Evolutionary conservation across 1,284 basidiomycete genomes (phyloP).

Genomic region (Ganoderma lucidum): DNA sequence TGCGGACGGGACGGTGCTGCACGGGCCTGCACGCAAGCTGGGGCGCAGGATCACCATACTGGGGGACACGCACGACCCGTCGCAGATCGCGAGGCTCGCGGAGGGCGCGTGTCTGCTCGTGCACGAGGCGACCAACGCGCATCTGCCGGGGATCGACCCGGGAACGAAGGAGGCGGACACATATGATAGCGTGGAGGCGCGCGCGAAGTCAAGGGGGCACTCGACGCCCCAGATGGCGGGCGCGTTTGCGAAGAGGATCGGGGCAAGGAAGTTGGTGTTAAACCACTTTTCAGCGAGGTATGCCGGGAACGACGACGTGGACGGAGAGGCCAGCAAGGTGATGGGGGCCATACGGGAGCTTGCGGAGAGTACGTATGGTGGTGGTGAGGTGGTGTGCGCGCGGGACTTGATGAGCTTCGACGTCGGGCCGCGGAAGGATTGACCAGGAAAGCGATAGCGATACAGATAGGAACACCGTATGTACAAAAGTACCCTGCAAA

Average conservation of each 20-base stretch:
- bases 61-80: conserved; percentile 85
- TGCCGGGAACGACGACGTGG: conserved; percentile 50
- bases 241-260: conserved; percentile 75
- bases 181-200: conserved; percentile 67
- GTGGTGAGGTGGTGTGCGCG: conserved; percentile 68
- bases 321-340: conserved; percentile 53
- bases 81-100: conserved; percentile 64
- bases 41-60: conserved; percentile 83
- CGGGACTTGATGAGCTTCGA: conserved; percentile 77
- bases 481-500: conserved; percentile 16
- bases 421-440: conserved; percentile 45
- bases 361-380: conserved; percentile 59
- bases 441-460: conserved; percentile 16
- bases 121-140: conserved; percentile 94
- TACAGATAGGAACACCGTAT: conserved; percentile 24
- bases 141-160: conserved; percentile 74
- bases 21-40: conserved; percentile 71
- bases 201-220: conserved; percentile 85
- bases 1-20: conserved; percentile 79
- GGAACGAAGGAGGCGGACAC: conserved; percentile 65
- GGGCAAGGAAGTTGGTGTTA: conserved; percentile 74
- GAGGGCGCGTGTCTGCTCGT: conserved; percentile 71
- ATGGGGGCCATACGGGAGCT: conserved; percentile 70
- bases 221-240: conserved; percentile 95
- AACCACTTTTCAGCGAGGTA: conserved; percentile 84